Base-by-base conservation (phyloP, 208 protist genomes). In the Angomonas desouzai region DNA sequence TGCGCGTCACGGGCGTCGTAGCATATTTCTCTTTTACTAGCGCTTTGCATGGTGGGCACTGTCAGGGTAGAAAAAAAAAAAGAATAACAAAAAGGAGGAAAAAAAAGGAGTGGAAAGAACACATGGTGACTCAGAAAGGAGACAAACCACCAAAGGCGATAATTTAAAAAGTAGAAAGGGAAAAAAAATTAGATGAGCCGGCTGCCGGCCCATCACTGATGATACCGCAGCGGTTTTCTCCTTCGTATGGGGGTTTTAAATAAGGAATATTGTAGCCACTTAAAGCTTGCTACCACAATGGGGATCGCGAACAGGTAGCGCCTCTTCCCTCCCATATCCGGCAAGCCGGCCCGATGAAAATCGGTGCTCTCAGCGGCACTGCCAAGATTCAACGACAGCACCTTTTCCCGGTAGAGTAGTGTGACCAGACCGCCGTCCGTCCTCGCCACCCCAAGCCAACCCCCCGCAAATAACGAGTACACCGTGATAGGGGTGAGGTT, bases 21-120 rank as follows among this genome's bases (percentile, higher is more conserved):
- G 56, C 87, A 93, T 55, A 74, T 28, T 62, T 93, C 83, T 63
- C 87, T 75, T 40, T 90, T 93, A 55, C 81, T 77, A 7, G 87
- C 83, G 49, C 60, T 88, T 38, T 93, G 81, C 87, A 93, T 93
- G 18, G 45, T 51, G 9, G n/a, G n/a, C 10, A 51, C 45, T 51
- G 6, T 51, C 10, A 33, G 62, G 38, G 30, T 60, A 58, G 49
- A 56, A 66, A 48, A 38, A 49, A 72, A 72, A 53, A 72, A n/a
- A n/a, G n/a, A n/a, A n/a, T n/a, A n/a, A n/a, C 11, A 3, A 57
- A 57, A 6, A 32, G 16, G 6, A 33, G 4, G 10, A 57, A 6
- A 23, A 10, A 57, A 27, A 57, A 13, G 36, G 36, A 40, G n/a
- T n/a, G n/a, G n/a, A n/a, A n/a, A n/a, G n/a, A n/a, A n/a, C n/a